These are phyloP conservation scores for Pezicula radicicola DNA, from an alignment of 2,329 filamentous ascomycete species.

Conservation along the genomic window DNA sequence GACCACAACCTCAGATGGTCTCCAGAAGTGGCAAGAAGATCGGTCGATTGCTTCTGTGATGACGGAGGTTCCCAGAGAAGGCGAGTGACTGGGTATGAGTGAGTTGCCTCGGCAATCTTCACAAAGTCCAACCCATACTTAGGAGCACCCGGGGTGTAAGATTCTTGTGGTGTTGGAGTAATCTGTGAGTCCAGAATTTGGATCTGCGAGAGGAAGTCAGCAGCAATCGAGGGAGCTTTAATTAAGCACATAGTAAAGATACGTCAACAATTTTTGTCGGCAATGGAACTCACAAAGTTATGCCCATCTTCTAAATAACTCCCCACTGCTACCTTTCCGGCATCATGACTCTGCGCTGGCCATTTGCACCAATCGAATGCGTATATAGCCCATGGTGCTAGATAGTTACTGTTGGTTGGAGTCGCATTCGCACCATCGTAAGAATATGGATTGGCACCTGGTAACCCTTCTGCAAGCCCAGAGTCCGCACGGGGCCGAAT, in stretches of 20 bases:
- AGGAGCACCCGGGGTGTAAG: conserved; percentile 65
- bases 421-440: conserved; percentile 65
- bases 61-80: conserved; percentile 96
- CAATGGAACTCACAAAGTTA: conserved; percentile 71
- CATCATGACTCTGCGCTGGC: conserved; percentile 75
- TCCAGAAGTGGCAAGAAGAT: conserved; percentile 90
- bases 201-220: conserved; percentile 55
- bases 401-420: conserved; percentile 82
- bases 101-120: conserved; percentile 92
- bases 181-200: conserved; percentile 94
- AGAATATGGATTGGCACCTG: conserved; percentile 53
- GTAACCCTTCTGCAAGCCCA: conserved; percentile 68
- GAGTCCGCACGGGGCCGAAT: conserved; percentile 86
- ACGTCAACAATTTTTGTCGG: neutral
- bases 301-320: conserved; percentile 98
- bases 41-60: conserved; percentile 90
- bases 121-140: conserved; percentile 84
- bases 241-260: no score
- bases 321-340: conserved; percentile 89
- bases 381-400: conserved; percentile 93
- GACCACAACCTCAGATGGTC: conserved; percentile 95
- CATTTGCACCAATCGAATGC: conserved; percentile 99
- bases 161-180: conserved; percentile 64
- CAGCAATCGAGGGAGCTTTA: conserved; percentile 8
- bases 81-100: conserved; percentile 94